phyloP scores from a whole-genome alignment of 176 grass and related monocot genomes.

The Thalia dealbata region DNA sequence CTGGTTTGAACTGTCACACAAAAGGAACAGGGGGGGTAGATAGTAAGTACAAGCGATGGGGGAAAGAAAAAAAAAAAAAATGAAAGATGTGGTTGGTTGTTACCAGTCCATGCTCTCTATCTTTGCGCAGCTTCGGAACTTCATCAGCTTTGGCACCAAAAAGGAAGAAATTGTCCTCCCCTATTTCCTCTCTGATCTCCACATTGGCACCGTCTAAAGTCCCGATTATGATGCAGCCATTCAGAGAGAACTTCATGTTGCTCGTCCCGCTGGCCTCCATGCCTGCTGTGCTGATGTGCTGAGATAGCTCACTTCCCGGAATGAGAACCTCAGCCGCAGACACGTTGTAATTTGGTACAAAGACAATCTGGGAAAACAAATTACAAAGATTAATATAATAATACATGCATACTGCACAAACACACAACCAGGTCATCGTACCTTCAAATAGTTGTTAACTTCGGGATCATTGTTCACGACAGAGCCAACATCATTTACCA shows the following conservation, averaged over 20 bases:
- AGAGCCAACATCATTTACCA: conserved; percentile 70
- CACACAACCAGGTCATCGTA: conserved; percentile 2
- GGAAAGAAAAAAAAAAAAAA: too few species aligned
- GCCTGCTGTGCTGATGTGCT: conserved; percentile 97
- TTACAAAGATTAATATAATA: too few species aligned
- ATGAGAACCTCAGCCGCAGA: conserved; percentile 95
- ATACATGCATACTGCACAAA: too few species aligned
- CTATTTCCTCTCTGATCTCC: conserved; percentile 96
- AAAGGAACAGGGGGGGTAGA: too few species aligned
- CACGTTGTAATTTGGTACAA: conserved; percentile 98
- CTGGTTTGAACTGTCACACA: conserved; percentile 70
- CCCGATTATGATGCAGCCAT: conserved; percentile 94
- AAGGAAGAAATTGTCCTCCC: conserved; percentile 93
- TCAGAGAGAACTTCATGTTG: conserved; percentile 98
- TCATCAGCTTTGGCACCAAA: conserved; percentile 94
- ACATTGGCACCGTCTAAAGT: conserved; percentile 98
- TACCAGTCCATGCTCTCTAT: conserved; percentile 88
- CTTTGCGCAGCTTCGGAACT: conserved; percentile 70
- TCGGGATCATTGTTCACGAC: conserved; percentile 70
- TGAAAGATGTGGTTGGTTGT: too few species aligned
- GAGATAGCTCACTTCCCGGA: conserved; percentile 90
- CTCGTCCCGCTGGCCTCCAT: conserved; percentile 99
- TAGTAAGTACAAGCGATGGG: too few species aligned
- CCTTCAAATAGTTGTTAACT: conserved; percentile 66
- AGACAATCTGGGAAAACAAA: conserved; percentile 52